Base-by-base conservation (phyloP, 139 green algal genomes). In the Tetradesmus obliquus region DNA sequence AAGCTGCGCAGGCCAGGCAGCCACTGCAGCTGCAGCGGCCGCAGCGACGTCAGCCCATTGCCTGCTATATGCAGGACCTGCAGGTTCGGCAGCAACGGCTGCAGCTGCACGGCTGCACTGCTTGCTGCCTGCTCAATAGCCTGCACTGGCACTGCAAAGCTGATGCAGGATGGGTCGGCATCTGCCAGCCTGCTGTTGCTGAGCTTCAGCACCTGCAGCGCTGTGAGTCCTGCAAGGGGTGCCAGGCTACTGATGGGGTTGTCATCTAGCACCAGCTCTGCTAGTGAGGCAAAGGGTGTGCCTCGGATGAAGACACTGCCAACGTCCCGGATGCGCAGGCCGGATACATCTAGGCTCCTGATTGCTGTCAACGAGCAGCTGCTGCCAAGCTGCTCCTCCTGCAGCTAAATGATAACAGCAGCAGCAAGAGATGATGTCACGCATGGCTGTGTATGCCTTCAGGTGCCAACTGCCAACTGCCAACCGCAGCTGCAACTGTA, bases 221-320 rank as follows among this genome's bases (percentile, higher is more conserved):
- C 15, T 0, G 62, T 45, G 13, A 96, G 91, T 45, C 94, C 87
- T 1, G 92, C 89, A 32, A 96, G 92, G 6, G 90, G 92, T 91
- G 79, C 24, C 58, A 92, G 24, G 58, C 62, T 71, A 58, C 55
- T 51, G 87, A 88, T 91, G 71, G 93, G 7, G 92, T 98, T 98
- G 93, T 90, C 92, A 88, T 97, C 94, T 15, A 98, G 87, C 60
- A 93, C 94, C 1, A 98, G 92, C 90, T 95, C 93, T 74, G 93
- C 90, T 57, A 97, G 91, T 8, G 71, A 71, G 45, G 88, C 76
- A 58, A 96, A 94, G 8, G 94, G 92, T 57, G 94, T 92, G 54
- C 58, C 62, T 17, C 82, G 2, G 24, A 57, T 20, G 86, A 97
- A 97, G 53, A 96, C 95, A n/a, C 54, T 72, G 54, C 94, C 93